Evolutionary conservation across 306 rosid species (phyloP), one percentile per base, ranked within the genome.

Genomic region (Vigna mungo): DNA sequence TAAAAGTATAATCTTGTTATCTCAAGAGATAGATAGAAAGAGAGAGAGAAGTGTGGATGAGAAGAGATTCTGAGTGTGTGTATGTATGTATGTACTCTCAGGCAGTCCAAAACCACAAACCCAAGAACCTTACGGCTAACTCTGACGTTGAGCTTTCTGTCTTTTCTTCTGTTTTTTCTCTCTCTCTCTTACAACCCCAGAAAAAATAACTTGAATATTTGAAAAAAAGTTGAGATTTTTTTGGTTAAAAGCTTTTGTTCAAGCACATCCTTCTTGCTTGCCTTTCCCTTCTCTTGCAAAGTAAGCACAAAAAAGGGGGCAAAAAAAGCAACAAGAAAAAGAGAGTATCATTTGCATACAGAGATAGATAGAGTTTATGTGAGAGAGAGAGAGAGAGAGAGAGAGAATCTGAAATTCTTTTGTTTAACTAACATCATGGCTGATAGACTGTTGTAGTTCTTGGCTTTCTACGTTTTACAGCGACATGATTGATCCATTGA

Each of bases 71-170:
- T 78, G 44, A 83, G 5, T 44, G 76, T 25, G 2, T 44, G 76
- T 25, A 25, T 60, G 89, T 25, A 25, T 44, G 76, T 25, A 25
- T 60, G 89, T 78, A 54, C 86, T 25, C 77, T 82, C 75, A 85
- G 61, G 44, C 74, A 70, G 87, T 84, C 79, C 82, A 80, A 79
- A 84, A 76, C 87, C 88, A 86, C 83, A 84, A 43, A 83, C 68
- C 78, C 72, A 82, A 68, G 80, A 91, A 85, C 97, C 90, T 89
- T 94, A 83, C 87, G 87, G 96, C 92, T 85, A 90, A 76, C 87
- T 82, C 92, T 88, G 96, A 94, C 87, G 98, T 89, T 74, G 83
- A 85, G 54, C 97, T 94, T 92, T 92, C 97, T 92, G 97, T 94
- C 97, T 90, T 92, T 90, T 90, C 92, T 85, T 90, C 82, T 84